A percentile compares a stretch with the other conserved stretches of the same genome.
phyloP scores from a whole-genome alignment of 495 filamentous ascomycete genomes.

The Tuber aestivum region DNA sequence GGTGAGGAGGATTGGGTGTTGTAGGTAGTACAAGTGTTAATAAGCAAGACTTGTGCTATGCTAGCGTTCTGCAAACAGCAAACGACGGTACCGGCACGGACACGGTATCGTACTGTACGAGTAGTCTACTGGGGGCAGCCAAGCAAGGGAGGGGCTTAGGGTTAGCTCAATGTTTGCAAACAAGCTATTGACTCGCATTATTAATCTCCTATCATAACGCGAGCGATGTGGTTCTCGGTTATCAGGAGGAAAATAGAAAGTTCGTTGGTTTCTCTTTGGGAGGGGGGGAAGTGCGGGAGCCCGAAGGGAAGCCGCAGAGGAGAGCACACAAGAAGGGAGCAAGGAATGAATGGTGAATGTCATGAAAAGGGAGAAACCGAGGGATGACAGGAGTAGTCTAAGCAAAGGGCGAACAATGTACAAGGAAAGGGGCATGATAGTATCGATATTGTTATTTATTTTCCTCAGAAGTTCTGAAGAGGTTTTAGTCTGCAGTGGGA shows the following conservation, averaged over 20 bases:
- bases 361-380: not conserved
- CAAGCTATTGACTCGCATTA: not conserved
- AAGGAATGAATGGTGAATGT: not conserved
- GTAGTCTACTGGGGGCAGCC: too few relatives aligned
- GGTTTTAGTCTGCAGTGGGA: not conserved
- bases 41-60: not conserved
- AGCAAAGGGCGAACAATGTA: not conserved
- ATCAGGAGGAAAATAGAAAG: not conserved
- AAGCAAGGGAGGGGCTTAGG: not conserved
- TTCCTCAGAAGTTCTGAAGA: not conserved
- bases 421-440: not conserved
- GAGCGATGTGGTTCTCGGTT: not conserved
- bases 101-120: too few relatives aligned
- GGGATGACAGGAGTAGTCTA: not conserved
- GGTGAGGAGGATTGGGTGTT: slow-evolving; percentile 6
- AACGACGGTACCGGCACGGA: too few relatives aligned
- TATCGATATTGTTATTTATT: not conserved
- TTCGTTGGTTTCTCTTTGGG: too few relatives aligned
- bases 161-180: not conserved
- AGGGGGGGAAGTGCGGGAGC: not conserved
- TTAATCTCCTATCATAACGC: not conserved
- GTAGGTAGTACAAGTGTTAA: not conserved
- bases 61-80: not conserved
- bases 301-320: not conserved
- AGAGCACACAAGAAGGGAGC: not conserved